phyloP scores from a whole-genome alignment of 179 eudicot species.

The Drosera spatulata region DNA sequence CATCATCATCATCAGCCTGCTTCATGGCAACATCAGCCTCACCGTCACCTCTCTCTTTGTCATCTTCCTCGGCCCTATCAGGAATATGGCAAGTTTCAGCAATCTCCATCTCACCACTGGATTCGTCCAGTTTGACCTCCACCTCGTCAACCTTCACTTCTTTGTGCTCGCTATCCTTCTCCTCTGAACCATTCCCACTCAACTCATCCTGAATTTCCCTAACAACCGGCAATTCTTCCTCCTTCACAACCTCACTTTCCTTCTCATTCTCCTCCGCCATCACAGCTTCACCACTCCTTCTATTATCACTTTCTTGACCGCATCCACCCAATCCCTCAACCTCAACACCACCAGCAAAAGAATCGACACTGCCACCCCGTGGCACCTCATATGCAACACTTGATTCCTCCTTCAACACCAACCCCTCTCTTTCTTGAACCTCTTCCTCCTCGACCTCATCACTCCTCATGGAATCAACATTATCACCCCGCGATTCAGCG shows the following conservation, averaged over 20 bases:
- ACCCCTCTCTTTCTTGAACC: no score
- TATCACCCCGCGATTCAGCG: no score
- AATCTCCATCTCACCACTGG: neutral
- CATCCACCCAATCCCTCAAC: no score
- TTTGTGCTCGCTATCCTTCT: neutral
- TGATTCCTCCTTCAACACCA: no score
- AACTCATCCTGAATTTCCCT: constrained; percentile 1
- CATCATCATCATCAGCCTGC: constrained; percentile 5
- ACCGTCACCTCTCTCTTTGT: neutral
- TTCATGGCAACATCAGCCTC: constrained; percentile 4
- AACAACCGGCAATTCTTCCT: neutral
- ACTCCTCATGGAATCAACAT: neutral
- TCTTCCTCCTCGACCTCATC: neutral
- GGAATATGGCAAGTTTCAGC: no score
- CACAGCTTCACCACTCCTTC: no score
- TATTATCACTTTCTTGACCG: no score
- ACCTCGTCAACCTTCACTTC: constrained; percentile 2
- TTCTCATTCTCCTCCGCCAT: constrained; percentile 1
- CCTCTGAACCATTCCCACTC: constrained; percentile 2
- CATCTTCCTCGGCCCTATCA: neutral
- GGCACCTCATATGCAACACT: no score
- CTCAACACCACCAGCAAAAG: no score
- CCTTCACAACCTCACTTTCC: neutral
- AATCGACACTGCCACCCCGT: no score
- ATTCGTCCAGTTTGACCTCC: neutral